Conservation (phyloP, 805 yeast genomes). For the Saturnispora hagleri region DNA sequence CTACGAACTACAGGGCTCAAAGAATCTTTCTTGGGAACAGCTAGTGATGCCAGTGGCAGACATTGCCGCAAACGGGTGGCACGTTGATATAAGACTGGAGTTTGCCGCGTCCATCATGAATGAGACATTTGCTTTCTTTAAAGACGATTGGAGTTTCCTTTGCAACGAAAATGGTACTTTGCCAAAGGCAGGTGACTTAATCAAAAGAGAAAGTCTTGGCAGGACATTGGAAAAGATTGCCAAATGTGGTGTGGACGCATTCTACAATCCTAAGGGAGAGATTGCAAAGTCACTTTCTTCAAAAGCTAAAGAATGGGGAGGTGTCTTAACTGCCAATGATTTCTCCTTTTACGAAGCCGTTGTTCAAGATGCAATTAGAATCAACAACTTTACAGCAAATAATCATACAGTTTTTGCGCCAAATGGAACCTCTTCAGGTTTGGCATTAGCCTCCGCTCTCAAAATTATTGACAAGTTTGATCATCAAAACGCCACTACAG, state of each 20-base stretch:
- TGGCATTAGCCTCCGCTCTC: constrained; percentile 70
- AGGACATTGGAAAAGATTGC: constrained; percentile 62
- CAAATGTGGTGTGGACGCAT: constrained; percentile 65
- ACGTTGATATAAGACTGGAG: constrained; percentile 36
- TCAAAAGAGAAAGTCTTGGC: constrained; percentile 55
- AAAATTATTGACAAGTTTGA: constrained; percentile 34
- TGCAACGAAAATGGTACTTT: constrained; percentile 26
- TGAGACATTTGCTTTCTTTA: constrained; percentile 23
- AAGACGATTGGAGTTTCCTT: constrained; percentile 49
- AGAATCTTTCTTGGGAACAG: constrained; percentile 60
- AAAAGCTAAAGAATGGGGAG: constrained; percentile 47
- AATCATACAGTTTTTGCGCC: constrained; percentile 39
- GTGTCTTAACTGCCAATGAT: constrained; percentile 58
- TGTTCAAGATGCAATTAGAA: constrained; percentile 35
- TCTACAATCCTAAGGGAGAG: constrained; percentile 76
- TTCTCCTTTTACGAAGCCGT: constrained; percentile 51
- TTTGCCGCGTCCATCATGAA: constrained; percentile 33
- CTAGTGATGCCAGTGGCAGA: constrained; percentile 68
- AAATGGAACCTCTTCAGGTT: constrained; percentile 75
- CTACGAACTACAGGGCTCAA: constrained; percentile 55
- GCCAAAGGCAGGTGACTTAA: constrained; percentile 46
- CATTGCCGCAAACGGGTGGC: constrained; percentile 58
- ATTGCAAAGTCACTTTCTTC: constrained; percentile 54
- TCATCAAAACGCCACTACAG: constrained; percentile 24
- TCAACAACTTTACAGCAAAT: constrained; percentile 26